Percentiles rank a stretch among this genome's conserved stretches.
phyloP scores from a whole-genome alignment of 2,329 filamentous ascomycete species.

The Fusarium agapanthi region DNA sequence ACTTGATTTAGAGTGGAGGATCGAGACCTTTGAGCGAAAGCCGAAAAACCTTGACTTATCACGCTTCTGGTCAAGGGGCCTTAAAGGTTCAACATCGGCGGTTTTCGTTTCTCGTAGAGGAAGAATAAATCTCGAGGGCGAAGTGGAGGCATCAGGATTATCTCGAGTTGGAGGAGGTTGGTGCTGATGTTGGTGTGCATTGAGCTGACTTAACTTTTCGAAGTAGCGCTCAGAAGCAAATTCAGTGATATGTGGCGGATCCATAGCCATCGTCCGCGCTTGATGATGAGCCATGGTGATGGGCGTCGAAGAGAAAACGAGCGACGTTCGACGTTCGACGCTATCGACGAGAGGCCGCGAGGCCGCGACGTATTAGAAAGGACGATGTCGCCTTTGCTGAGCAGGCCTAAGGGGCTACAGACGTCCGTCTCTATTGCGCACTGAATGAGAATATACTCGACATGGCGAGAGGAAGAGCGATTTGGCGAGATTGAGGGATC shows the following conservation, averaged over 20 bases:
- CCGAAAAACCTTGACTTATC: constrained; percentile 55
- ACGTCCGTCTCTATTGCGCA: constrained; percentile 49
- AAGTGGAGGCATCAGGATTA: constrained; percentile 36
- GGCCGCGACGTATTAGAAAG: constrained; percentile 8
- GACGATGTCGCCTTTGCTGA: constrained; percentile 36
- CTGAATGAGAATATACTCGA: constrained; percentile 40
- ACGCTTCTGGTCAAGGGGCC: constrained; percentile 48
- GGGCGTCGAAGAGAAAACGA: constrained; percentile 32
- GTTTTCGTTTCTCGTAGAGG: constrained; percentile 56
- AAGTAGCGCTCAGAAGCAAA: constrained; percentile 73
- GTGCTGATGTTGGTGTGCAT: constrained; percentile 56
- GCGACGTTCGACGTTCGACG: constrained; percentile 12
- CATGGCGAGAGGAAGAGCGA: constrained; percentile 40
- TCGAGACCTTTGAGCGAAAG: constrained; percentile 51
- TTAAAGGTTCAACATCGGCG: constrained; percentile 44
- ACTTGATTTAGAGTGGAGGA: constrained; percentile 47
- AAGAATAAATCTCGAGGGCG: constrained; percentile 57
- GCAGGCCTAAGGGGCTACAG: constrained; percentile 43
- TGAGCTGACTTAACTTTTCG: constrained; percentile 66
- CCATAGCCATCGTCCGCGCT: constrained; percentile 57
- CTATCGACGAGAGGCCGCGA: constrained; percentile 1
- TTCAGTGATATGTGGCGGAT: constrained; percentile 70
- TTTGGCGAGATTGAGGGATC: constrained; percentile 23
- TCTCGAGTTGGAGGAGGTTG: constrained; percentile 38
- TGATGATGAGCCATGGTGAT: constrained; percentile 47